phyloP scores from a whole-genome alignment of 2,329 filamentous ascomycete species.

The Phaeosphaeria sp. region DNA sequence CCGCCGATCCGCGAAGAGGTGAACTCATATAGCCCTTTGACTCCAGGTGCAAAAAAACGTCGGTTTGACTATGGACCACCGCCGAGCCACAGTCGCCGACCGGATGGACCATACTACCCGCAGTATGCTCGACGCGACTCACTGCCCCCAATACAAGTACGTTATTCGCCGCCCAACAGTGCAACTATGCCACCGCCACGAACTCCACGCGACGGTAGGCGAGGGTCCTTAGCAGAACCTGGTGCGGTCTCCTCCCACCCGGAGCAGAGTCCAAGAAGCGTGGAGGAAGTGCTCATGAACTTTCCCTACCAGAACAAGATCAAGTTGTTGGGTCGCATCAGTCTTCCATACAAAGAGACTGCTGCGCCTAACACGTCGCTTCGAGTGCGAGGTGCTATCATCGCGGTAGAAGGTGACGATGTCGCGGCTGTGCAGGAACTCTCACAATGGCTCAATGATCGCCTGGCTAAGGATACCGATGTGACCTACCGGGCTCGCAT shows the following conservation, averaged over 20 bases:
- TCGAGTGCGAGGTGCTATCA: constrained; percentile 73
- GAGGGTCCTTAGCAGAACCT: constrained; percentile 17
- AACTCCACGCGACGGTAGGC: constrained; percentile 39
- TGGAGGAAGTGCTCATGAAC: constrained; percentile 76
- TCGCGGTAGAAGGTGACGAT: constrained; percentile 82
- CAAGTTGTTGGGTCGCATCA: constrained; percentile 76
- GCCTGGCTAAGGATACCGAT: constrained; percentile 60
- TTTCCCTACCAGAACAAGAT: constrained; percentile 80
- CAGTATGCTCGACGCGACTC: constrained; percentile 41
- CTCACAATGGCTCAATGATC: constrained; percentile 66
- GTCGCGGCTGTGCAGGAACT: constrained; percentile 69
- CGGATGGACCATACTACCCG: constrained; percentile 55
- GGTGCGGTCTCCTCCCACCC: constrained; percentile 22
- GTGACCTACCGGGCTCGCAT: constrained; percentile 53
- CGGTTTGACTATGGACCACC: constrained; percentile 45
- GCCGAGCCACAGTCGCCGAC: constrained; percentile 62
- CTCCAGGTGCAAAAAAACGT: constrained; percentile 45
- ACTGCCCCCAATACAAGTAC: constrained; percentile 41
- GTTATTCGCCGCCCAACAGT: constrained; percentile 40
- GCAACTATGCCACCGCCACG: constrained; percentile 41
- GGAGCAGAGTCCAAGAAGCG: constrained; percentile 54
- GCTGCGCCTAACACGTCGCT: constrained; percentile 31
- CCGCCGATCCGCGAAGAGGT: constrained; percentile 32
- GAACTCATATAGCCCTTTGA: constrained; percentile 39
- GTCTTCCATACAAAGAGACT: constrained; percentile 64